A percentile compares a stretch with the other conserved stretches of the same genome.
Evolutionary conservation across 2,329 filamentous ascomycete species (phyloP).

Genomic region (Aspergillus pseudoviridinutans): DNA sequence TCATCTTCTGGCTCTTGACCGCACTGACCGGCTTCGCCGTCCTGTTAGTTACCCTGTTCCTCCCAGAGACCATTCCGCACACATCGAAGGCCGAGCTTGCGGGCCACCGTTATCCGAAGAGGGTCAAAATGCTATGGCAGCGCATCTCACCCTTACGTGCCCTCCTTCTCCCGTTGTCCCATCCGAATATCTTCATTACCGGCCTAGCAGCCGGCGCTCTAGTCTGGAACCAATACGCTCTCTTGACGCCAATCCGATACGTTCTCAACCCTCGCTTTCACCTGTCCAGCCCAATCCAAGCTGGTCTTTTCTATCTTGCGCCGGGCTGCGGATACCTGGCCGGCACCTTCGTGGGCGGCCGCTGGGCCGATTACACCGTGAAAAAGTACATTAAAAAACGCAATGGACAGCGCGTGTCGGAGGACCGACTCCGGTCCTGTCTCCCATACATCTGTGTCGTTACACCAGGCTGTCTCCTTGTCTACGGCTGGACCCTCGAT

Average conservation of each 20-base stretch:
- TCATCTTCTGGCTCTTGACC: constrained; percentile 74
- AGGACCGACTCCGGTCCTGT: constrained; percentile 63
- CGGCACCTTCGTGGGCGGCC: constrained; percentile 68
- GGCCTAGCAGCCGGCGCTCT: constrained; percentile 59
- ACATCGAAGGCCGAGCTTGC: constrained; percentile 60
- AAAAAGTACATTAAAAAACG: constrained; percentile 60
- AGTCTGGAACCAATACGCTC: constrained; percentile 72
- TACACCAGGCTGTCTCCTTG: constrained; percentile 60
- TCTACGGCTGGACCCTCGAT: constrained; percentile 65
- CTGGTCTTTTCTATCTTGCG: constrained; percentile 69
- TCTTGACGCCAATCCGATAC: constrained; percentile 67
- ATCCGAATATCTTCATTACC: constrained; percentile 64
- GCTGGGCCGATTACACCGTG: constrained; percentile 65
- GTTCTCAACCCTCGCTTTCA: constrained; percentile 71
- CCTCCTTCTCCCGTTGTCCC: constrained; percentile 60
- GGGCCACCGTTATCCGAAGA: constrained; percentile 49
- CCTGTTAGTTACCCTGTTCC: constrained; percentile 59
- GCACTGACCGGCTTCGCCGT: constrained; percentile 60
- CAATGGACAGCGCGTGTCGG: constrained; percentile 57
- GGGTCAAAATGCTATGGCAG: constrained; percentile 52
- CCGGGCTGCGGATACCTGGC: constrained; percentile 67
- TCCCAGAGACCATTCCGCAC: constrained; percentile 69
- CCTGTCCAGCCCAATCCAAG: constrained; percentile 62
- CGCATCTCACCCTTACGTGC: constrained; percentile 64
- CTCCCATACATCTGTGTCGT: constrained; percentile 55